Evolutionary conservation across 1,284 basidiomycete species (phyloP), one percentile per base, ranked within the genome.

Genomic region (Apiotrichum gamsii): DNA sequence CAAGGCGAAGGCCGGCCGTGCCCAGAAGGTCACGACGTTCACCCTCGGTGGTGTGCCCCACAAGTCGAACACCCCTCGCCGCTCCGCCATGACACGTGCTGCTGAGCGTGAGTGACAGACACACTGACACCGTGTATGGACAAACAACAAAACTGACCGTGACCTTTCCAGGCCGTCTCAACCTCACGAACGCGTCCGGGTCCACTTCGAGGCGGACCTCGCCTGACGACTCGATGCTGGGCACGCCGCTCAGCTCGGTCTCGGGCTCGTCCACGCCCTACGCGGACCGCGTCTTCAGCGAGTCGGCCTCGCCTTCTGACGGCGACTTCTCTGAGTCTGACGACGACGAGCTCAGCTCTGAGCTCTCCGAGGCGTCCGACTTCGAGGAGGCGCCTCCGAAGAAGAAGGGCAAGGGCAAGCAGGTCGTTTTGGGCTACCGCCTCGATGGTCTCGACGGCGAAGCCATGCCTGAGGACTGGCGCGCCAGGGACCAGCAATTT

Each of bases 371-470:
- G 23, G 47, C 24, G 8, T n/a, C 30, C 2, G 5, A 5, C 19
- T 11, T 18, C 24, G 30, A 41, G 16, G 37, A 32, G 8, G 20
- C 31, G 2, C 39, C 39, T 3, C 21, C 36, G 14, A 6, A 6
- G 4, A 43, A 37, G 35, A 43, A 44, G 38, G 21, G 18, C 3
- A 24, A 34, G 41, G 25, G 8, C 25, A 53, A 46, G 47, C 34
- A 15, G 20, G 13, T 29, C 19, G 49, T 47, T 13, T 49, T 40
- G 43, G 52, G 50, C n/a, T 24, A 41, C 13, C 48, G 49, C 23
- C 53, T 55, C 11, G 58, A 51, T 23, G 53, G 51, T 13, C 47
- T 31, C 5, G 58, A 59, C 11, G 51, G 52, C 5, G 48, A 54
- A 18, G 34, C 44, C 8, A n/a, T 54, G 10, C 52, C 52, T 3